A percentile compares a stretch with the other conserved stretches of the same genome.
phyloP scores from a whole-genome alignment of 83 land plant genomes.

The Larix sibirica region DNA sequence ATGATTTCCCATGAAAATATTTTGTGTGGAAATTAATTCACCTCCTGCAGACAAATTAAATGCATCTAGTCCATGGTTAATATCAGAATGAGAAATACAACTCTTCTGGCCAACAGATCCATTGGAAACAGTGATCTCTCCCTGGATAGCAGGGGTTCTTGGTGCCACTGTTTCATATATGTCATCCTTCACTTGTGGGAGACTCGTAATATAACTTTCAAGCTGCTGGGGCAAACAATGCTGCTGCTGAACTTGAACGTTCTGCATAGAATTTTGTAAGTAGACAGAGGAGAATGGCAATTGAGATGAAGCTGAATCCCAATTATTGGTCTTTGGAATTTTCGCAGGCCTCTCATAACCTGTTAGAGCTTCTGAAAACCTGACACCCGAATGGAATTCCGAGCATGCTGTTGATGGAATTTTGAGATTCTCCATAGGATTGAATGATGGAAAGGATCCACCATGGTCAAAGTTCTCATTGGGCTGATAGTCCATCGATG shows the following conservation, averaged over 20 bases:
- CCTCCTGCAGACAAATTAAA: not conserved
- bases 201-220: not conserved
- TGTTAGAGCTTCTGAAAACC: constrained; percentile 11
- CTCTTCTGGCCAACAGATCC: constrained; percentile 7
- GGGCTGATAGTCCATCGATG: not conserved
- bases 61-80: not conserved
- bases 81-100: not conserved
- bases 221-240: not conserved
- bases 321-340: constrained; percentile 14
- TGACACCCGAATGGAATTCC: constrained; percentile 14
- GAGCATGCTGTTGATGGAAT: not conserved
- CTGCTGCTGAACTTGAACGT: not conserved
- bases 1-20: not conserved
- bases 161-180: not conserved
- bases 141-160: constrained; percentile 23
- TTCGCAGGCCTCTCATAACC: constrained; percentile 26
- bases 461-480: not conserved
- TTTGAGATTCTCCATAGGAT: not conserved
- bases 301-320: constrained; percentile 5
- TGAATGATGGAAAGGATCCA: constrained; percentile 18
- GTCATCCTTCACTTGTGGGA: not conserved
- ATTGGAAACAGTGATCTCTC: constrained; percentile 17
- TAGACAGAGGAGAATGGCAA: constrained; percentile 11
- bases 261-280: not conserved
- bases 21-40: constrained; percentile 8